These are phyloP conservation scores for Cercospora zeina DNA, from an alignment of 2,329 filamentous ascomycete species.

Conservation along the genomic window DNA sequence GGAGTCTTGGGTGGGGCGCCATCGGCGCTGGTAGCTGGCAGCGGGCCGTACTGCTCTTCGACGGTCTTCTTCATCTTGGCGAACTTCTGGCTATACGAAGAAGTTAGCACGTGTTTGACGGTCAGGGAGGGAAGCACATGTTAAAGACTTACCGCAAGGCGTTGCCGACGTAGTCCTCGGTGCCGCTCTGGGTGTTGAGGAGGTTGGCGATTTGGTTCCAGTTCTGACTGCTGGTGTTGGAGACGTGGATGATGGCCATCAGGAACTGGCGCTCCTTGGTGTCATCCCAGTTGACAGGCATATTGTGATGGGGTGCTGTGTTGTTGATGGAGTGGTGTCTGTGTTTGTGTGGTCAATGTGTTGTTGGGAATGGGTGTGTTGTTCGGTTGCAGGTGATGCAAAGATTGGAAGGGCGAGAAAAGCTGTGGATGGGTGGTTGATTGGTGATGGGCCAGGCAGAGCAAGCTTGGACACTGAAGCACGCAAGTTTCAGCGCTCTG, in stretches of 20 bases:
- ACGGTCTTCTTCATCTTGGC: constrained; percentile 31
- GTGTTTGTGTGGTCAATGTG: not conserved
- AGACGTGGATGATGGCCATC: constrained; percentile 19
- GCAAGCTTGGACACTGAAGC: not conserved
- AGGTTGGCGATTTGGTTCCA: constrained; percentile 29
- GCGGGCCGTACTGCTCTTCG: constrained; percentile 24
- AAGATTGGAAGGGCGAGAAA: not conserved
- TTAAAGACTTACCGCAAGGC: constrained; percentile 22
- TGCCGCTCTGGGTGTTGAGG: constrained; percentile 17
- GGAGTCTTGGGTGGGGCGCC: constrained; percentile 22
- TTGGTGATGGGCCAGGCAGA: not conserved
- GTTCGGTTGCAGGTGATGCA: not conserved
- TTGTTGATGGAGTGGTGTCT: not conserved
- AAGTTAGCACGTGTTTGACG: not conserved
- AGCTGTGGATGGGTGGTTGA: not conserved
- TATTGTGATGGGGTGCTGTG: constrained; percentile 5
- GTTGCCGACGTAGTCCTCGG: constrained; percentile 27
- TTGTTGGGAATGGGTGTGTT: not conserved
- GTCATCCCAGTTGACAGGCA: constrained; percentile 22
- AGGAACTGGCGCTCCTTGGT: constrained; percentile 20
- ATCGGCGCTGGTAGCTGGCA: constrained; percentile 15
- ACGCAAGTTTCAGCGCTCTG: not conserved
- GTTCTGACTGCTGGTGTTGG: constrained; percentile 14
- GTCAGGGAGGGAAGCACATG: not conserved
- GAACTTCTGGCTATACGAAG: constrained; percentile 27